Evolutionary conservation across 2,329 filamentous ascomycete species (phyloP).

Genomic region (Apiospora sp.): DNA sequence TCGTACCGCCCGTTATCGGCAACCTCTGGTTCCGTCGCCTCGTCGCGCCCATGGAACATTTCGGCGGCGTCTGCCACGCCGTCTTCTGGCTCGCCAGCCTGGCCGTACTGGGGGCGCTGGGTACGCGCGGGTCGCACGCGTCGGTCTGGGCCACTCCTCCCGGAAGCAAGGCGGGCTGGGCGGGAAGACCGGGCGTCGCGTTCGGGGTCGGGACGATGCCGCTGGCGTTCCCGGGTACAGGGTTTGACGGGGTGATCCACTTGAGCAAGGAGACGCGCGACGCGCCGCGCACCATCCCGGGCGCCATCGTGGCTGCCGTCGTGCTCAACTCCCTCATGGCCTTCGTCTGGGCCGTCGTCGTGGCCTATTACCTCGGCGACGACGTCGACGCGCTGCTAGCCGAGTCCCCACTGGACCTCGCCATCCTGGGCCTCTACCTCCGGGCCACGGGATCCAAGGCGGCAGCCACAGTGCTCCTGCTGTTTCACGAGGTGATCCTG

Average conservation of each 20-base stretch:
- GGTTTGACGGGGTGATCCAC: conserved; percentile 22
- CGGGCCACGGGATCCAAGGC: background rate
- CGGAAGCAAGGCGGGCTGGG: background rate
- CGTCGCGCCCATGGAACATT: conserved; percentile 24
- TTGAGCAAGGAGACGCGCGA: conserved; percentile 25
- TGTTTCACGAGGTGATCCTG: background rate
- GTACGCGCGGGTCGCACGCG: conserved; percentile 2
- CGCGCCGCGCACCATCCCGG: conserved; percentile 18
- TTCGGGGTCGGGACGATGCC: conserved; percentile 23
- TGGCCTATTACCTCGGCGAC: conserved; percentile 4
- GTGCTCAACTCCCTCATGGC: background rate
- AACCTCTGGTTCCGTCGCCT: conserved; percentile 25
- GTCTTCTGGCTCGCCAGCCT: conserved; percentile 25
- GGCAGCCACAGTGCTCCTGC: background rate
- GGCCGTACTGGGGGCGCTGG: background rate
- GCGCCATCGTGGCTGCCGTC: background rate
- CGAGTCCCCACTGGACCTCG: background rate
- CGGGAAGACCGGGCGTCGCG: background rate
- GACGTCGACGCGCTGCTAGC: background rate
- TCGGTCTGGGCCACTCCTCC: conserved; percentile 23
- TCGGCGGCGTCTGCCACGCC: conserved; percentile 23
- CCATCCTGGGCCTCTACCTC: background rate
- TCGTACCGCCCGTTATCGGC: conserved; percentile 20
- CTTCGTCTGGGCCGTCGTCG: background rate
- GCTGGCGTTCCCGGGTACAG: conserved; percentile 17